A percentile compares a stretch with the other conserved stretches of the same genome.
These are phyloP conservation scores for Colletotrichum scovillei DNA, from an alignment of 2,329 filamentous ascomycete genomes.

Conservation along the genomic window DNA sequence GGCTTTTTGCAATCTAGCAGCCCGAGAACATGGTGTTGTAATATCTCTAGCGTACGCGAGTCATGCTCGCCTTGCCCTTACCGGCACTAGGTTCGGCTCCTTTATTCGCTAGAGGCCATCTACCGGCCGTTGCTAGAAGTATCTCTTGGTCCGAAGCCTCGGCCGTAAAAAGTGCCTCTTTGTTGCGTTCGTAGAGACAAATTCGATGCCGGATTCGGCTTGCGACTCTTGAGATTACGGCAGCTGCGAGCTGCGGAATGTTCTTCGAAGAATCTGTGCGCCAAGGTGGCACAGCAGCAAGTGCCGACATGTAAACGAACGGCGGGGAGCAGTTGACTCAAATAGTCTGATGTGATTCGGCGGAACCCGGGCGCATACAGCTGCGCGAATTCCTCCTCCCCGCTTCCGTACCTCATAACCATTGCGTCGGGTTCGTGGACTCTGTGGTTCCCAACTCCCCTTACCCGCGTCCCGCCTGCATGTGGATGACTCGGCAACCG, in stretches of 20 bases:
- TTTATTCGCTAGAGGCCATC: not conserved
- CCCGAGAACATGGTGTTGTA: not conserved
- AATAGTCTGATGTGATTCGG: not conserved
- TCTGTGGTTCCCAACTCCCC: not conserved
- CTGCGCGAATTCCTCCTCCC: not conserved
- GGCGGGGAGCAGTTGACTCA: not conserved
- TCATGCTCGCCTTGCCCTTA: not conserved
- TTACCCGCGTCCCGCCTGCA: not conserved
- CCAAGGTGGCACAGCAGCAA: slow-evolving; percentile 12
- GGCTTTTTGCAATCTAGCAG: not conserved
- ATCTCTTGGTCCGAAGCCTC: not conserved
- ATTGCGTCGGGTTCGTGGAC: not conserved
- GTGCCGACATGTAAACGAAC: too few relatives aligned
- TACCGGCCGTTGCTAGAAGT: not conserved
- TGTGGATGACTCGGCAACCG: not conserved
- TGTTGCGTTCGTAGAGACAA: not conserved
- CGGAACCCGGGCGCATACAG: not conserved
- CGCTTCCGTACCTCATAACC: not conserved
- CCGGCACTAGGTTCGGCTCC: not conserved
- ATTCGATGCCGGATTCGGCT: not conserved
- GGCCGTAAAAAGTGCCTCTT: not conserved
- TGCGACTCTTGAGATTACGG: not conserved
- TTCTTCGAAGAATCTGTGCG: not conserved
- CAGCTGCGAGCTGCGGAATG: not conserved
- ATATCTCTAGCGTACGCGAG: not conserved